Base-by-base conservation (phyloP, 257 asterid genomes). In the Nicotiana attenuata region DNA sequence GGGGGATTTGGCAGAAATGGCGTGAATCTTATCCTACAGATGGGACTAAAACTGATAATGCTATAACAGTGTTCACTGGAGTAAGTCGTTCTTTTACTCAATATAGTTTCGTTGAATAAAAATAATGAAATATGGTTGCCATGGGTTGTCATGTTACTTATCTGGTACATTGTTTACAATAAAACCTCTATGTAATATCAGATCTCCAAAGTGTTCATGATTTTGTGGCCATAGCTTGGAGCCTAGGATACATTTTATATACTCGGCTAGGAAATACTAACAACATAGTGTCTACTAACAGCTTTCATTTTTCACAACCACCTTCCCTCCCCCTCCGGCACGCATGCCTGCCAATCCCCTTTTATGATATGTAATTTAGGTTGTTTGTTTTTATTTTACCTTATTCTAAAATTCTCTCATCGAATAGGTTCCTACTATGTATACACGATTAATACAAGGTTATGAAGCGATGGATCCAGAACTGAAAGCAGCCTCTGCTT, bases 1-100 rank as follows among this genome's bases (percentile, higher is more conserved):
- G 98, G 65, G 98, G 97, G 71, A 88, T 95, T 85, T 95, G 98
- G 97, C 93, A 93, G 89, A 90, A 96, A 89, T 95, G 98, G 98
- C 89, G 93, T 78, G 97, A 94, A 85, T 95, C 98, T 59, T 93
- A 91, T 82, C 95, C 93, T 3, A 50, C 77, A 47, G 92, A 87
- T 57, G 97, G 88, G 82, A 78, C 83, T 38, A 92, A 91, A 90
- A 59, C 88, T 3, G 85, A 82, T 16, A 90, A 91, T 78, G 96
- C 97, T 75, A 80, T 95, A 80, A 91, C 97, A 47, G 98, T 92
- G 80, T 95, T 95, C 66, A 95, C 97, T 1, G 98, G 98, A 81
- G 98, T 93, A 90, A 84, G 94, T 89, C 11, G 35, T 22, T 61
- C 67, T 22, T 38, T 38, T 15, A 24, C 67, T 61, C 35, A 61